Conservation (phyloP, 257 asterid species). For the Solanum tarapatanum region DNA sequence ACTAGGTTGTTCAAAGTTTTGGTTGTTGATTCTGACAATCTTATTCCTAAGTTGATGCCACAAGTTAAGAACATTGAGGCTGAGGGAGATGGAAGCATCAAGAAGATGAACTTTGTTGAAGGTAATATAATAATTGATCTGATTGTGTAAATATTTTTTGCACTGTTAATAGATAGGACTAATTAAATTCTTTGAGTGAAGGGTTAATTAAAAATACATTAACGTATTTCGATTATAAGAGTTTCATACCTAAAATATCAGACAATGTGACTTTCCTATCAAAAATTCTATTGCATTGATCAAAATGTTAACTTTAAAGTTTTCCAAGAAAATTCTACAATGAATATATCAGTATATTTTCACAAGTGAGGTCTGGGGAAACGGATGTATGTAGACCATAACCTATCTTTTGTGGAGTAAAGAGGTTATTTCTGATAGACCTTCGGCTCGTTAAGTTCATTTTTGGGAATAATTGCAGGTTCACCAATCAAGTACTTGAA, state of each 20-base stretch:
- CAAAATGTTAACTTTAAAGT: background rate
- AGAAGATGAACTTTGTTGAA: conserved; percentile 17
- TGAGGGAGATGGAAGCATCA: conserved; percentile 27
- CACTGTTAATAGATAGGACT: background rate
- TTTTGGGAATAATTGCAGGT: background rate
- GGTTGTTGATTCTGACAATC: conserved; percentile 14
- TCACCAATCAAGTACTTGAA: conserved; percentile 18
- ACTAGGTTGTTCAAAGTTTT: conserved; percentile 28
- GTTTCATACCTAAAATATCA: background rate
- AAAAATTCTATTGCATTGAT: background rate
- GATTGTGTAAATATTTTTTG: background rate
- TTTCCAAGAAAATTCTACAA: background rate
- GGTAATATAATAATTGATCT: background rate
- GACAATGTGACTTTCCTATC: background rate
- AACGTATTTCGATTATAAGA: too few relatives aligned
- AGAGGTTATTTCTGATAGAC: background rate
- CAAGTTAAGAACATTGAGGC: conserved; percentile 15
- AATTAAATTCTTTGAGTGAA: too few relatives aligned
- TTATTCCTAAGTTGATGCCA: conserved; percentile 24
- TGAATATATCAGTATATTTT: too few relatives aligned
- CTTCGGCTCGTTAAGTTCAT: background rate
- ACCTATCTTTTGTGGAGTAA: too few relatives aligned
- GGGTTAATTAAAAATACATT: too few relatives aligned
- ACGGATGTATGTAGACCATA: background rate
- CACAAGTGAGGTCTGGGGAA: background rate